phyloP scores from a whole-genome alignment of 2,329 filamentous ascomycete genomes.

The Biscogniauxia marginata region DNA sequence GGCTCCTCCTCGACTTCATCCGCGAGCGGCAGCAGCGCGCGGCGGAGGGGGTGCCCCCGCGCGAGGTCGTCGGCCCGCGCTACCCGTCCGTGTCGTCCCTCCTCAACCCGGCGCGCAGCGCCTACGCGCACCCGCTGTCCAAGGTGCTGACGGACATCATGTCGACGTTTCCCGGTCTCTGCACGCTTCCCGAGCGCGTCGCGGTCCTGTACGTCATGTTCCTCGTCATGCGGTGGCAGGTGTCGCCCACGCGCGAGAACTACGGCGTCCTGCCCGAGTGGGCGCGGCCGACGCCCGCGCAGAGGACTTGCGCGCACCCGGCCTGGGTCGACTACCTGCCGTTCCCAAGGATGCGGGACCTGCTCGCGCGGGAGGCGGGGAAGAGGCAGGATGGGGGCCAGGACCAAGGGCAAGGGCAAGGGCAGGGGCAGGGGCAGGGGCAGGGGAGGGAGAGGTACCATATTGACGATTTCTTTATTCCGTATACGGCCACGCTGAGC shows the following conservation, averaged over 20 bases:
- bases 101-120: constrained; percentile 65
- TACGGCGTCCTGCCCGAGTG: constrained; percentile 75
- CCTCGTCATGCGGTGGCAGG: constrained; percentile 80
- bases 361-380: constrained; percentile 20
- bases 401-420: constrained; percentile 2
- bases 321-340: constrained; percentile 82
- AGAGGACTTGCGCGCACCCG: constrained; percentile 68
- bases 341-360: constrained; percentile 74
- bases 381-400: too few relatives aligned
- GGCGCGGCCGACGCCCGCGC: constrained; percentile 63
- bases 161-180: constrained; percentile 77
- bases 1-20: constrained; percentile 77
- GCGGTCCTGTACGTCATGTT: constrained; percentile 86
- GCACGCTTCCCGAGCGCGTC: constrained; percentile 75
- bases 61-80: constrained; percentile 69
- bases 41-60: constrained; percentile 60
- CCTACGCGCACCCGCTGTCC: constrained; percentile 71
- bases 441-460: constrained; percentile 43
- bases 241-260: constrained; percentile 75
- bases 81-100: constrained; percentile 80
- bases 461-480: constrained; percentile 82
- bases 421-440: constrained; percentile 7
- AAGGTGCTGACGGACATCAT: constrained; percentile 85
- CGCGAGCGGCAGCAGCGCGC: constrained; percentile 65
- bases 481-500: constrained; percentile 72